Conservation (phyloP, 305 asterid species). For the Lippia alba region DNA sequence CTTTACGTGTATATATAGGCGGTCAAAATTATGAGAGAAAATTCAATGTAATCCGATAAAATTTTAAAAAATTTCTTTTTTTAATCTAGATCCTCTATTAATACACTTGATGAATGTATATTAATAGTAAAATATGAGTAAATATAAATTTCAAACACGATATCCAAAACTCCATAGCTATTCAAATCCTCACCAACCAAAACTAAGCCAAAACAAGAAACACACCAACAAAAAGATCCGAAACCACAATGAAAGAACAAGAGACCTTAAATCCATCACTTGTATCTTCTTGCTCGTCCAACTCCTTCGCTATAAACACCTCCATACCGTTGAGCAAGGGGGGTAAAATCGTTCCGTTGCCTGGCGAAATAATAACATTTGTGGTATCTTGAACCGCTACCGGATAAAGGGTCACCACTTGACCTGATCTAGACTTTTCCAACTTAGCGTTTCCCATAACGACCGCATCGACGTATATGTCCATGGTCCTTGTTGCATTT, state of each 20-base stretch:
- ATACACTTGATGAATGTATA: no score
- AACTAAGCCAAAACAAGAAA: background rate
- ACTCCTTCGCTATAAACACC: background rate
- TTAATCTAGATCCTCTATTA: no score
- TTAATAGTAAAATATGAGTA: no score
- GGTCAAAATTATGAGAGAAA: no score
- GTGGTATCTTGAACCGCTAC: constrained; percentile 2
- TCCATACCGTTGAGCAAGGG: constrained; percentile 19
- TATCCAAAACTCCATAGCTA: no score
- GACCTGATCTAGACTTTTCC: background rate
- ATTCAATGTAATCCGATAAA: no score
- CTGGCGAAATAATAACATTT: constrained; percentile 11
- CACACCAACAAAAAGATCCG: background rate
- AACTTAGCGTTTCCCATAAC: background rate
- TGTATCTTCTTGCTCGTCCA: background rate
- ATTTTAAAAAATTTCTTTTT: no score
- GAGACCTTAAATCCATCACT: constrained; percentile 4
- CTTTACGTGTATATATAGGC: no score
- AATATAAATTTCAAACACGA: no score
- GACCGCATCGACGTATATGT: constrained; percentile 5
- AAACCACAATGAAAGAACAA: background rate
- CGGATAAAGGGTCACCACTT: constrained; percentile 14
- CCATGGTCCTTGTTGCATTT: constrained; percentile 15
- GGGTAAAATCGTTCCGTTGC: constrained; percentile 9
- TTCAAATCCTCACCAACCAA: background rate